Evolutionary conservation across 164 flowering plant genomes (phyloP), one percentile per base, ranked within the genome.

Genomic region (Aristolochia contorta): DNA sequence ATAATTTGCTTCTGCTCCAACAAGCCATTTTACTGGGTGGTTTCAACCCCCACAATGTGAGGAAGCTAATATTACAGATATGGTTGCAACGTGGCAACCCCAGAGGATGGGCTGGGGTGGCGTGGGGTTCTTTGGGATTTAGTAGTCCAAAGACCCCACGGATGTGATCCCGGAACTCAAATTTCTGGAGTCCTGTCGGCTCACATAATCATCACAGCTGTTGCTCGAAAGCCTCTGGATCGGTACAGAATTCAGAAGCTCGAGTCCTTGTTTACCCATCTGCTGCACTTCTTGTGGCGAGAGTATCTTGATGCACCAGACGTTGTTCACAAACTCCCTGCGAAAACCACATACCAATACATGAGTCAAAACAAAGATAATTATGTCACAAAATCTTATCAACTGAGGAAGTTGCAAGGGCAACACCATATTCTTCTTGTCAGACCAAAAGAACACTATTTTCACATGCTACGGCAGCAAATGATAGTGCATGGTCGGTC

Each of bases 301-400:
- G n/a, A 92, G 89, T 65, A 92, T 92, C 71, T 89, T 89, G 70
- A 92, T 92, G 63, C 85, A 89, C 91, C 84, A 85, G 22, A 89
- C 98, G 58, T 75, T 84, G 74, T 81, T 87, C 25, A 92, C 96
- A 58, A 92, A 92, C 69, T 92, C 97, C 88, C 98, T 92, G 88
- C 30, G 15, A 67, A 3, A 54, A 20, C n/a, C n/a, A 56, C 19
- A 56, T 13, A 53, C 12, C 4, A 20, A 52, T n/a, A 53, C 27
- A 53, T 6, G 2, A 9, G 16, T 22, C 23, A 23, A 53, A 22
- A 53, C 43, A 53, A 4, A 37, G 10, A 37, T 37, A 37, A 37
- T 10, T 7, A 32, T 37, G 43, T 37, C 30, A 2, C 30, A 27
- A 15, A 4, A 52, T 52, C 55, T 21, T 15, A n/a, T n/a, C n/a